Conservation (phyloP, 2,329 filamentous ascomycete genomes). For the Penicillium aurantiogriseum region DNA sequence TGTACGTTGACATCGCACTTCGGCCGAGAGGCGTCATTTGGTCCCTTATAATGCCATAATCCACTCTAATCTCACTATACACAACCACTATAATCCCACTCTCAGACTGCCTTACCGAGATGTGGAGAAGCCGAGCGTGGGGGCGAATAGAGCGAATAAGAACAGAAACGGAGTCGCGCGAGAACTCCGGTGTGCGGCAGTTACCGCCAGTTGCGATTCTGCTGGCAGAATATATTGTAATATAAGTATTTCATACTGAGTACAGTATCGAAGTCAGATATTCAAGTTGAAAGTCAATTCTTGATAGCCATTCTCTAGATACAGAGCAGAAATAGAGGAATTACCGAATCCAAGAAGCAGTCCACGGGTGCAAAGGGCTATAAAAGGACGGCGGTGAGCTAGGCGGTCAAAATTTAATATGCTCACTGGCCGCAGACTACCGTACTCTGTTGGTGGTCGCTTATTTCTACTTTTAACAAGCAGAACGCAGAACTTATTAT, state of each 20-base stretch:
- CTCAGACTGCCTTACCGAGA: neutral
- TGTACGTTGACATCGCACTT: slow-evolving; percentile 18
- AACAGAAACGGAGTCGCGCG: neutral
- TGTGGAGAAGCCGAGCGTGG: slow-evolving; percentile 3
- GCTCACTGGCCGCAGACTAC: neutral
- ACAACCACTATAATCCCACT: neutral
- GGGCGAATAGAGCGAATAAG: neutral
- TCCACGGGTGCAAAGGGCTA: too few species aligned
- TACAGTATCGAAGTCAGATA: neutral
- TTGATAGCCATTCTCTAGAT: neutral
- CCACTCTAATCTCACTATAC: slow-evolving; percentile 1
- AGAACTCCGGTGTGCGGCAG: neutral
- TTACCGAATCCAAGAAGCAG: too few species aligned
- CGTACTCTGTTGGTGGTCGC: neutral
- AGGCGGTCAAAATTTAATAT: neutral
- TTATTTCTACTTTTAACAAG: too few species aligned
- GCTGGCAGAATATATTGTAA: neutral
- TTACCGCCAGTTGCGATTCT: neutral
- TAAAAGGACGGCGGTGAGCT: neutral
- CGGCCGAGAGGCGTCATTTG: slow-evolving; percentile 14
- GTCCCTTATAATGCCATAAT: slow-evolving; percentile 1
- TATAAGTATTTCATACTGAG: too few species aligned
- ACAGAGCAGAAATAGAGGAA: neutral
- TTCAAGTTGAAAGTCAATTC: neutral
- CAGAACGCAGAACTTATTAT: neutral